Percentiles rank a stretch among this genome's conserved stretches.
phyloP scores from a whole-genome alignment of 2,329 filamentous ascomycete species.

The Scytalidium sp. region DNA sequence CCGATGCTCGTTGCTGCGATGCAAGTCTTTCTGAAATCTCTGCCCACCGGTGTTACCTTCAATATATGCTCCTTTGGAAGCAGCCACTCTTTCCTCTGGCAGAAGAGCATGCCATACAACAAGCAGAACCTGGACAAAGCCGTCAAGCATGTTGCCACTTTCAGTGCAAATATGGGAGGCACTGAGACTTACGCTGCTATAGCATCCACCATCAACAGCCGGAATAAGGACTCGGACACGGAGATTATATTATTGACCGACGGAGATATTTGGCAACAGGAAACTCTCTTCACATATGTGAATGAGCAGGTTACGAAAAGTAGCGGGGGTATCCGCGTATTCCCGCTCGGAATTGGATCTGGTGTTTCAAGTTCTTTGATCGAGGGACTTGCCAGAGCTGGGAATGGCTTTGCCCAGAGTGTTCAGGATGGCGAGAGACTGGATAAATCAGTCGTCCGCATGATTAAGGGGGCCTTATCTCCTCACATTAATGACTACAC shows the following conservation, averaged over 20 bases:
- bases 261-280: constrained; percentile 50
- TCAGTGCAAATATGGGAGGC: constrained; percentile 48
- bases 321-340: constrained; percentile 45
- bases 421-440: constrained; percentile 63
- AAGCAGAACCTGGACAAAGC: constrained; percentile 42
- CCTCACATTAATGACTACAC: constrained; percentile 64
- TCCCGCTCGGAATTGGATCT: constrained; percentile 52
- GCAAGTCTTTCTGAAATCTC: constrained; percentile 61
- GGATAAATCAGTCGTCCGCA: constrained; percentile 66
- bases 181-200: constrained; percentile 50
- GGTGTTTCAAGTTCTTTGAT: constrained; percentile 50
- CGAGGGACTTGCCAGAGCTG: constrained; percentile 51
- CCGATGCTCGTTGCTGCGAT: constrained; percentile 52
- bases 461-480: constrained; percentile 68
- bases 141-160: constrained; percentile 36
- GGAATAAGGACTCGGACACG: constrained; percentile 44
- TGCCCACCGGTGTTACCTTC: constrained; percentile 62
- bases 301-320: constrained; percentile 36
- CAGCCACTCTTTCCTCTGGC: constrained; percentile 42
- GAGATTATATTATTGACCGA: constrained; percentile 56
- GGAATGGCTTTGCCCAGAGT: constrained; percentile 58
- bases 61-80: constrained; percentile 69
- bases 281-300: constrained; percentile 42
- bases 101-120: constrained; percentile 43
- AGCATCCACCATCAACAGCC: constrained; percentile 38